A percentile compares a stretch with the other conserved stretches of the same genome.
phyloP scores from a whole-genome alignment of 2,329 filamentous ascomycete species.

The Sporothrix protearum region DNA sequence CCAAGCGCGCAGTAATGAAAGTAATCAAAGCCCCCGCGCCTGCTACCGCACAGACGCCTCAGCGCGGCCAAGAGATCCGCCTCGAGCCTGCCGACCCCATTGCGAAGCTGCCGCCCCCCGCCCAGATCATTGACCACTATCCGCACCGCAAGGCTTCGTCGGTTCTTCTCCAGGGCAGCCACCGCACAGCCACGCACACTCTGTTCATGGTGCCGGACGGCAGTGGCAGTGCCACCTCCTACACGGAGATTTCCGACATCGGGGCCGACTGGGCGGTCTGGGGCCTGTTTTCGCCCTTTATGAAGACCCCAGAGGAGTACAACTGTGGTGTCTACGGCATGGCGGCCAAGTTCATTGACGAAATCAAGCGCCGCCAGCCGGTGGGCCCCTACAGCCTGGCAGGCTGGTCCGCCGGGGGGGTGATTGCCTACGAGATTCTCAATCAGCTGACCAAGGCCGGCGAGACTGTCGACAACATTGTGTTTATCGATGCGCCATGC shows the following conservation, averaged over 20 bases:
- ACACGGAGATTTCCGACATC: slow-evolving; percentile 58
- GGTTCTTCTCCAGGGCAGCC: slow-evolving; percentile 49
- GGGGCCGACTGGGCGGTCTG: slow-evolving; percentile 46
- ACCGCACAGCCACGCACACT: slow-evolving; percentile 45
- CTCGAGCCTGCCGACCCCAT: slow-evolving; percentile 40
- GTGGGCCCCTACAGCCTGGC: slow-evolving; percentile 63
- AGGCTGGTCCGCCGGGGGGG: slow-evolving; percentile 75
- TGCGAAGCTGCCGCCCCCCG: slow-evolving; percentile 41
- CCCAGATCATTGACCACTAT: slow-evolving; percentile 42
- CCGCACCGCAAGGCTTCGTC: slow-evolving; percentile 50
- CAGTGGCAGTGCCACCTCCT: slow-evolving; percentile 62
- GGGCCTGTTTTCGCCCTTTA: slow-evolving; percentile 66
- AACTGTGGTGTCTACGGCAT: slow-evolving; percentile 63
- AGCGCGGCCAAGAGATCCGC: slow-evolving; percentile 34
- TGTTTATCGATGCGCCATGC: slow-evolving; percentile 65
- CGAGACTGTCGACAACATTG: slow-evolving; percentile 56
- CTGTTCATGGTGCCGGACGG: slow-evolving; percentile 56
- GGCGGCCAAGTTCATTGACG: slow-evolving; percentile 60
- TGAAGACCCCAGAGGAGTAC: slow-evolving; percentile 65
- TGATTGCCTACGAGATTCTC: slow-evolving; percentile 65
- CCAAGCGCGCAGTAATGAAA: slow-evolving; percentile 32
- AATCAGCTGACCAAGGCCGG: slow-evolving; percentile 56
- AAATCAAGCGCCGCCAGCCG: slow-evolving; percentile 69
- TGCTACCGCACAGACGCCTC: slow-evolving; percentile 6
- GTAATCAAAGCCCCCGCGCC: slow-evolving; percentile 28